Conservation (phyloP, 139 green algal species). For the Picochlorum sp. region DNA sequence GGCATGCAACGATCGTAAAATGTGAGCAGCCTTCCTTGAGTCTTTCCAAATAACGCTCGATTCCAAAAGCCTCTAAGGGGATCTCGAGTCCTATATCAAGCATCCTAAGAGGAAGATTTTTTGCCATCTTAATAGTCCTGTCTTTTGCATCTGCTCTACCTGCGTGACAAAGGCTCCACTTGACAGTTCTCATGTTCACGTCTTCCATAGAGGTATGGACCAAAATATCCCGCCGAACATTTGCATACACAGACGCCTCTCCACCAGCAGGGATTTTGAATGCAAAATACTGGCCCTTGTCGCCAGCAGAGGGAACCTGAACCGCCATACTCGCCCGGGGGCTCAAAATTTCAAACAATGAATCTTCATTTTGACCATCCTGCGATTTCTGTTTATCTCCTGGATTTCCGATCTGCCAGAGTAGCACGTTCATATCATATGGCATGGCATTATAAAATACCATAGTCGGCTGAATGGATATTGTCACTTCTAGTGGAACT, state of each 20-base stretch:
- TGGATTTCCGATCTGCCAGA: constrained; percentile 35
- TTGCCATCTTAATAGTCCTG: constrained; percentile 23
- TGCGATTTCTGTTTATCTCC: neutral
- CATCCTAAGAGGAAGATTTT: constrained; percentile 26
- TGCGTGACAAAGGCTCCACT: constrained; percentile 30
- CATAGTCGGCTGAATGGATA: constrained; percentile 60
- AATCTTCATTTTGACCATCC: neutral
- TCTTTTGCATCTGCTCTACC: neutral
- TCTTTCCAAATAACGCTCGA: constrained; percentile 17
- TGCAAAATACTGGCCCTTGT: constrained; percentile 14
- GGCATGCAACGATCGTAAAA: constrained; percentile 23
- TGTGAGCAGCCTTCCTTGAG: constrained; percentile 31
- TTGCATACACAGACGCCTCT: constrained; percentile 39
- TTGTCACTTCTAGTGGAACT: constrained; percentile 51
- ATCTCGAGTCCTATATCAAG: constrained; percentile 30
- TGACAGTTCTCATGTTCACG: constrained; percentile 32
- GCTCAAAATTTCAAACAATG: constrained; percentile 2
- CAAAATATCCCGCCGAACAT: constrained; percentile 49
- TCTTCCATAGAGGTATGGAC: constrained; percentile 45
- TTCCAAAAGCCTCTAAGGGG: constrained; percentile 10
- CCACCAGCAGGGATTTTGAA: constrained; percentile 21
- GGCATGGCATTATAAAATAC: constrained; percentile 65
- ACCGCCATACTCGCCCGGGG: neutral
- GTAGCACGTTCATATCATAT: constrained; percentile 49
- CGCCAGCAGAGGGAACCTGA: neutral